Evolutionary conservation across 148 eudicot genomes (phyloP).

Genomic region (Dianthus caryophyllus): DNA sequence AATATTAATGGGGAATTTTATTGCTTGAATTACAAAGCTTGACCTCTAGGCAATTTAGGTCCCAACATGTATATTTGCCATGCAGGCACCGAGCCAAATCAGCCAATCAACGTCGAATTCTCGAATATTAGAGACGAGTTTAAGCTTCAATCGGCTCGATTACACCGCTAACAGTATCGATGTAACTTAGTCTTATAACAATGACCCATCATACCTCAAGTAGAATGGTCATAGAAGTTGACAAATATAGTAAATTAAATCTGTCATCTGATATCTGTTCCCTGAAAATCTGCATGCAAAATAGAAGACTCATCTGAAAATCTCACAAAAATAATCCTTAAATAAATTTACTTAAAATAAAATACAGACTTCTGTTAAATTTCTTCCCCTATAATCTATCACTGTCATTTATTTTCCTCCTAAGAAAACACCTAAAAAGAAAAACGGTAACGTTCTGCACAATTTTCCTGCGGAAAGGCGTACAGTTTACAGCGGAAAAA

Average conservation of each 20-base stretch:
- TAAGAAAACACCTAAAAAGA: neutral
- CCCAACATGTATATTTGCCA: too few species aligned
- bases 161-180: too few species aligned
- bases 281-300: constrained; percentile 25
- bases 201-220: neutral
- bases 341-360: constrained; percentile 31
- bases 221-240: neutral
- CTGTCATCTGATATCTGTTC: neutral
- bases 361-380: constrained; percentile 3
- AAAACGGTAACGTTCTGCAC: neutral
- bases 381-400: constrained; percentile 16
- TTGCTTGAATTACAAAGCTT: too few species aligned
- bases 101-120: too few species aligned
- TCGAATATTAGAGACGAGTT: too few species aligned
- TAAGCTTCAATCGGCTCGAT: too few species aligned
- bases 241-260: constrained; percentile 3
- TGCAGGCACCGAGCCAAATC: too few species aligned
- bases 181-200: too few species aligned
- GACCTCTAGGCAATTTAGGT: too few species aligned
- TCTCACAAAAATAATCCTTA: constrained; percentile 16
- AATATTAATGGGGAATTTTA: too few species aligned
- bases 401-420: neutral
- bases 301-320: constrained; percentile 14
- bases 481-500: neutral
- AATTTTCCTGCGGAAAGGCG: neutral